phyloP scores from a whole-genome alignment of 306 rosid genomes.

The Vicia faba region DNA sequence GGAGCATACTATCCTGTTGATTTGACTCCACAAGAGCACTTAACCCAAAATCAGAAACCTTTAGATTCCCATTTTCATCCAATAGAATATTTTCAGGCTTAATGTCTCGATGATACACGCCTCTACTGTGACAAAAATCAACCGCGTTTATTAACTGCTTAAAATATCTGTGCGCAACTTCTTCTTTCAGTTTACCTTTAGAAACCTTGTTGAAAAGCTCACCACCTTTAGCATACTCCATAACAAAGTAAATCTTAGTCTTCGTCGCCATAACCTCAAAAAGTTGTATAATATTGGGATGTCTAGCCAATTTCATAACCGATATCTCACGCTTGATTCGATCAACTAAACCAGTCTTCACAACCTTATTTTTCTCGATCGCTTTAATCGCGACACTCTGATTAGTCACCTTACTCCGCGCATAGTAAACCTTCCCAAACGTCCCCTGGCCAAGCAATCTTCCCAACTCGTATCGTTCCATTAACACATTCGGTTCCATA shows the following conservation, averaged over 20 bases:
- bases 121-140: conserved; percentile 88
- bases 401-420: conserved; percentile 57
- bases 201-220: conserved; percentile 83
- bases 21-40: conserved; percentile 72
- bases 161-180: conserved; percentile 66
- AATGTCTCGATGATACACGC: conserved; percentile 88
- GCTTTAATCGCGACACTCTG: conserved; percentile 84
- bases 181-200: conserved; percentile 81
- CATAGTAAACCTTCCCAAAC: conserved; percentile 87
- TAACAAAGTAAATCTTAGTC: conserved; percentile 79
- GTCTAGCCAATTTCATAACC: conserved; percentile 73
- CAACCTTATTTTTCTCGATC: conserved; percentile 70
- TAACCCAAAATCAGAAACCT: conserved; percentile 91
- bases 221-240: conserved; percentile 91
- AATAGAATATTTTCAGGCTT: conserved; percentile 88
- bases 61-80: conserved; percentile 75
- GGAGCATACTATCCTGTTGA: conserved; percentile 68
- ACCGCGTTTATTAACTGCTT: conserved; percentile 75
- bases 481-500: conserved; percentile 46
- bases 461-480: conserved; percentile 76
- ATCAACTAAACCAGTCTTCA: conserved; percentile 58
- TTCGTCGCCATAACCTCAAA: conserved; percentile 92
- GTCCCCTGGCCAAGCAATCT: conserved; percentile 82
- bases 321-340: conserved; percentile 77
- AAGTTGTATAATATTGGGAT: conserved; percentile 75